Conservation (phyloP, 2,329 filamentous ascomycete species). For the Bipolaris sorokiniana region DNA sequence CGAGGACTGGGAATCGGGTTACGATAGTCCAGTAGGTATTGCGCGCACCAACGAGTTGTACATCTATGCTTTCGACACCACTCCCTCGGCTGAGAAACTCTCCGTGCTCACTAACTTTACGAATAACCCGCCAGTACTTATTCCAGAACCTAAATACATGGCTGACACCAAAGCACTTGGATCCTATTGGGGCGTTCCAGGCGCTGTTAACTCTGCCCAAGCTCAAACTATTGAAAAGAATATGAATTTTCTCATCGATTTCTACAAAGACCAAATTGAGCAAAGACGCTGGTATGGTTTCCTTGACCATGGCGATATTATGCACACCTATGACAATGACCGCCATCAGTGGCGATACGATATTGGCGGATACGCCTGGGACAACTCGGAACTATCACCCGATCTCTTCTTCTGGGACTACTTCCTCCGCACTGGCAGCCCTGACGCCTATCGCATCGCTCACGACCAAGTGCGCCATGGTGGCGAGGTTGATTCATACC, state of each 20-base stretch:
- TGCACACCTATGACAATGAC: slow-evolving; percentile 66
- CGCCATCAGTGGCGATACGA: slow-evolving; percentile 68
- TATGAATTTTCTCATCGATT: slow-evolving; percentile 63
- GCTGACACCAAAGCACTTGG: slow-evolving; percentile 61
- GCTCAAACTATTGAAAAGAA: slow-evolving; percentile 56
- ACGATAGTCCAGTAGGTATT: slow-evolving; percentile 64
- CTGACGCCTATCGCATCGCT: slow-evolving; percentile 64
- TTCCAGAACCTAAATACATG: slow-evolving; percentile 58
- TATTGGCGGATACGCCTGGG: slow-evolving; percentile 68
- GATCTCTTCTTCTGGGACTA: slow-evolving; percentile 69
- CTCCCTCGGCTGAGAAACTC: slow-evolving; percentile 58
- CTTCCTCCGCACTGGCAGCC: slow-evolving; percentile 64
- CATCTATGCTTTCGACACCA: slow-evolving; percentile 60
- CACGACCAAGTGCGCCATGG: slow-evolving; percentile 66
- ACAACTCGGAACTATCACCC: slow-evolving; percentile 68
- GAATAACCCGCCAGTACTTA: slow-evolving; percentile 60
- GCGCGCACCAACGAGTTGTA: slow-evolving; percentile 64
- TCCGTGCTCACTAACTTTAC: slow-evolving; percentile 54
- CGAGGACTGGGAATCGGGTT: slow-evolving; percentile 65
- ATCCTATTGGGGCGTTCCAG: slow-evolving; percentile 60
- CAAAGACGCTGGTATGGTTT: slow-evolving; percentile 69
- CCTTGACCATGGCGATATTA: slow-evolving; percentile 67
- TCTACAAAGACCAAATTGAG: slow-evolving; percentile 63
- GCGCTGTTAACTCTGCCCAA: slow-evolving; percentile 40
- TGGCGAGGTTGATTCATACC: slow-evolving; percentile 67